Base-by-base conservation (phyloP, 768 basidiomycete species). In the Boletus reticuloceps region DNA sequence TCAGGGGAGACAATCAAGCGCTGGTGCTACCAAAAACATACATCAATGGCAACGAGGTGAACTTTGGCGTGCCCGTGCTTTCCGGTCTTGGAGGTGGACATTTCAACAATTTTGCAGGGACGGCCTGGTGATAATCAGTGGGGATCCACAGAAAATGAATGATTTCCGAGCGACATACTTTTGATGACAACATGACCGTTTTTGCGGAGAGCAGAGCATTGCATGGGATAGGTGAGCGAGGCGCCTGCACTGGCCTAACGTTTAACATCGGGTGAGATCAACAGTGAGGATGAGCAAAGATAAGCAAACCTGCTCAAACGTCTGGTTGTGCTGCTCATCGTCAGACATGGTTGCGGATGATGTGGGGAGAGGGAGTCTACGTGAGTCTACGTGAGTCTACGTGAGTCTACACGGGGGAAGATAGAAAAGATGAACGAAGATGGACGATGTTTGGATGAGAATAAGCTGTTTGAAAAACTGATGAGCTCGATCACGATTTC, bases 31-130 rank as follows among this genome's bases (percentile, higher is more conserved):
- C 8, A 47, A 27, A 45, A 32, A 84, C 93, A 59, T 71, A 97
- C 95, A 77, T 99, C 97, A 72, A 92, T 91, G 72, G 86, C 97
- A 65, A 98, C 84, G 60, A 99, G 83, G 77, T 98, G 94, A 70
- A 98, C 97, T 79, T 98, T 99, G 75, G 97, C 96, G 80, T 99
- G 96, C 67, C 96, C 96, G 81, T 98, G 96, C 85, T 98, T 98
- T 67, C 96, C 95, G 46, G 94, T 96, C 86, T 98, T 98, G 73
- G 95, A 98, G 79, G 95, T 97, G 60, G 94, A 96, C 95, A 97
- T 98, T 74, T 97, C 94, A 66, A 94, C 86, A 77, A 94, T 94
- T 82, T 98, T 98, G 91, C 95, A 98, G 63, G 95, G 95, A 65
- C 94, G 86, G 64, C 80, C 88, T 89, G 41, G 27, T 25, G 27